Base-by-base conservation (phyloP, 371 early-diverging fungal species). In the Mucor irregularis region DNA sequence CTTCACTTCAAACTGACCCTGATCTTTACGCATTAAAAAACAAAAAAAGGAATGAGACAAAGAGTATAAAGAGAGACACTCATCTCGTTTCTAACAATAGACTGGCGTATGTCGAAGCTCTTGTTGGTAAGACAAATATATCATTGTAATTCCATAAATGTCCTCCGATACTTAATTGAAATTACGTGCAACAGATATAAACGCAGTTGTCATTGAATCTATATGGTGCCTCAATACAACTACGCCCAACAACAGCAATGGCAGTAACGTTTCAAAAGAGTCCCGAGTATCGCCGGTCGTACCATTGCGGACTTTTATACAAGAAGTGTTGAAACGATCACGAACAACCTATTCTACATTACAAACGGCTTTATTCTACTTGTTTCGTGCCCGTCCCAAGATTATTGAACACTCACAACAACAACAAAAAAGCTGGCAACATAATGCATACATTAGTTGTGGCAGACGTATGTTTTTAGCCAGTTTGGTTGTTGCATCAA, bases 391-490 rank as follows among this genome's bases (percentile, higher is more conserved):
- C 28, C 68, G 70, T 42, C 56, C 74, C 8, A 58, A 61, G 3
- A 68, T 78, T 40, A 14, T 66, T 10, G 49, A 56, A 14, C 65
- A 71, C 17, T 22, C 69, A 13, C 52, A 44, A 33, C 51, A 31
- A 24, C 17, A 22, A 56, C 35, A 39, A 55, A 9, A 42, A 34
- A 22, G 33, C 21, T 70, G 60, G 54, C 62, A 66, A 30, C 59
- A 69, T 43, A 64, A 69, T 19, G 71, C 71, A 9, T 76, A 73
- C 38, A 65, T 76, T 40, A 68, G 62, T 24, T 90, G 91, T 53
- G 89, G 90, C 5, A 77, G 90, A 31, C 85, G 91, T 44, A 89
- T 91, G 89, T 91, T 89, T 69, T 68, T 90, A 25, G 90, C 89
- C 4, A 88, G 90, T 7, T 61, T 91, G 16, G 84, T 90, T 21